Base-by-base conservation (phyloP, 129 eudicot species). In the Saposhnikovia divaricata region DNA sequence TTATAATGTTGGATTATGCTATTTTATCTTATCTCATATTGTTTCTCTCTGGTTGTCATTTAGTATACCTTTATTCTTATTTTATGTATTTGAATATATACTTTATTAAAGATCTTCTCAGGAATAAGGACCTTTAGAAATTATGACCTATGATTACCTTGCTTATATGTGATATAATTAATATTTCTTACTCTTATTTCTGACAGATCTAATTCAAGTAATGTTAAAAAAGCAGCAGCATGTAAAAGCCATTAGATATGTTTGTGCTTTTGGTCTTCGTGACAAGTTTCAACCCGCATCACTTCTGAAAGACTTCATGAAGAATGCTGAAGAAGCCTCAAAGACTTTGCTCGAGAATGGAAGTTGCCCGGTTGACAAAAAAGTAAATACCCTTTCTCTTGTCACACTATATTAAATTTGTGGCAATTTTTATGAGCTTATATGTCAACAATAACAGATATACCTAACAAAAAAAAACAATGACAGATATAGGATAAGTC, bases 261-360 rank as follows among this genome's bases (percentile, higher is more conserved):
- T 72, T 55, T 80, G 28, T 72, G 57, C 68, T 37, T 80, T 80
- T 80, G 83, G 83, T 4, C 72, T 50, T 51, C 55, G 12, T 40
- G 78, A 80, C 43, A 55, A 53, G 83, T 80, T 72, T 70, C 19
- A 66, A 38, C 78, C 78, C 12, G 73, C 57, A 53, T 31, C 55
- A 13, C 78, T 80, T 14, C 53, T 83, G 79, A 72, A 73, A 72
- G 61, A 59, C 44, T 72, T 23, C 14, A 10, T 78, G 76, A 72
- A 83, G 25, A 72, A 61, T 43, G 40, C 51, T 45, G 76, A 73
- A 78, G 57, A 14, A 71, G 25, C 37, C 16, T 18, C 44, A 13
- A 27, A n/a, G 16, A 50, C 16, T 15, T 43, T 71, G 71, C 11
- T 21, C 34, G 31, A 57, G 11, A 80, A 23, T 43, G 23, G 37